phyloP scores from a whole-genome alignment of 371 early-diverging fungal species.

The Mortierella sp. region DNA sequence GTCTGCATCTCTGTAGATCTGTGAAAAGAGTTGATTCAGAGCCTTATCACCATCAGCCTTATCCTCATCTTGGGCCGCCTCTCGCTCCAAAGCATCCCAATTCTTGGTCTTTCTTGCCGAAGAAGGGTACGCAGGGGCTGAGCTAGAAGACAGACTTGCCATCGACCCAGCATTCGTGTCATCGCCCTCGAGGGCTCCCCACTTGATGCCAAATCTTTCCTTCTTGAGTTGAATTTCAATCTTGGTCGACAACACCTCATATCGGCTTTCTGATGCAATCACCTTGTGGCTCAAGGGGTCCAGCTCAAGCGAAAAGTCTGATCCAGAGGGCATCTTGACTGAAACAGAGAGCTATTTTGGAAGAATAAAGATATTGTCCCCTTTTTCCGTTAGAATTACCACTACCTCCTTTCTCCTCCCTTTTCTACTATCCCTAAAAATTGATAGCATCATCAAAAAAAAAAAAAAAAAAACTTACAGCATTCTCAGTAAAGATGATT shows the following conservation, averaged over 20 bases:
- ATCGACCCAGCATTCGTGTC: slow-evolving; percentile 53
- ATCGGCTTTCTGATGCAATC: slow-evolving; percentile 74
- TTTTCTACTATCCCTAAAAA: neutral
- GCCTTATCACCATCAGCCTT: slow-evolving; percentile 90
- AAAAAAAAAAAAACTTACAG: slow-evolving; percentile 63
- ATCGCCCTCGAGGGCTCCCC: slow-evolving; percentile 82
- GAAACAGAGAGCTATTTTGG: slow-evolving; percentile 69
- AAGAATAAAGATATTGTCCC: neutral
- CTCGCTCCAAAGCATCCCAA: slow-evolving; percentile 83
- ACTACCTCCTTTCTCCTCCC: neutral
- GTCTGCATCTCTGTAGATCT: slow-evolving; percentile 90
- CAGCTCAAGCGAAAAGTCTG: slow-evolving; percentile 81
- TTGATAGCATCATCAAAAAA: neutral
- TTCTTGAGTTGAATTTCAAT: slow-evolving; percentile 93
- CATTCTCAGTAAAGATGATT: slow-evolving; percentile 66
- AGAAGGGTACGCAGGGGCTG: slow-evolving; percentile 50
- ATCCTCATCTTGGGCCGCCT: slow-evolving; percentile 73
- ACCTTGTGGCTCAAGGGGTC: slow-evolving; percentile 85
- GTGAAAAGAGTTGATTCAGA: slow-evolving; percentile 89
- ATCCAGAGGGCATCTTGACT: slow-evolving; percentile 77
- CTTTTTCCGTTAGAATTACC: neutral
- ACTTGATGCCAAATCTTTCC: slow-evolving; percentile 70
- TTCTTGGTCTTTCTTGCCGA: slow-evolving; percentile 64
- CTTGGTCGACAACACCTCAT: slow-evolving; percentile 85
- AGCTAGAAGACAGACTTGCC: slow-evolving; percentile 16